phyloP scores from a whole-genome alignment of 805 yeast genomes.

The Torulaspora delbrueckii region DNA sequence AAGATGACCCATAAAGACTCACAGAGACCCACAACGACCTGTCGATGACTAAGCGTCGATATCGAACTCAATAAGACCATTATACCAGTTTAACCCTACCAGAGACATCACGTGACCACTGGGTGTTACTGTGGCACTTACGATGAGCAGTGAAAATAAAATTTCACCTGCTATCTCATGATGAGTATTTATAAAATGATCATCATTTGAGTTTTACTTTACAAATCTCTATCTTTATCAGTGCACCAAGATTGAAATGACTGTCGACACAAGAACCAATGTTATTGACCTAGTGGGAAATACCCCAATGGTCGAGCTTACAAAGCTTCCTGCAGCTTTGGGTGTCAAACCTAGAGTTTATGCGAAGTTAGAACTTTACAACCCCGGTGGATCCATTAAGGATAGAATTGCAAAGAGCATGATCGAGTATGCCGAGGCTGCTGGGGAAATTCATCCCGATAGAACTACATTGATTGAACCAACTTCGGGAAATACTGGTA shows the following conservation, averaged over 20 bases:
- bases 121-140: neutral
- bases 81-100: neutral
- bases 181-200: neutral
- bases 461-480: slow-evolving; percentile 76
- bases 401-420: slow-evolving; percentile 83
- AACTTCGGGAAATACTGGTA: slow-evolving; percentile 89
- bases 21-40: too few species aligned
- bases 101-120: neutral
- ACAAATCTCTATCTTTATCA: too few species aligned
- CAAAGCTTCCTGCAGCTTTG: slow-evolving; percentile 67
- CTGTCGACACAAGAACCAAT: slow-evolving; percentile 34
- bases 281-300: slow-evolving; percentile 77
- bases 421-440: slow-evolving; percentile 79
- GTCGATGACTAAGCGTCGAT: neutral
- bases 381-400: slow-evolving; percentile 87
- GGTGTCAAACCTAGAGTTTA: slow-evolving; percentile 68
- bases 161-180: neutral
- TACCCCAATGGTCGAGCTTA: slow-evolving; percentile 73
- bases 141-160: neutral
- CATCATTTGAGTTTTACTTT: neutral
- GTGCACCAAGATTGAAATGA: neutral
- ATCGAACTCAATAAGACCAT: neutral
- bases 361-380: slow-evolving; percentile 77
- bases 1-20: too few species aligned
- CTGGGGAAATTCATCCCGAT: slow-evolving; percentile 79